phyloP scores from a whole-genome alignment of 169 alveolate genomes.

The Babesia caballi region DNA sequence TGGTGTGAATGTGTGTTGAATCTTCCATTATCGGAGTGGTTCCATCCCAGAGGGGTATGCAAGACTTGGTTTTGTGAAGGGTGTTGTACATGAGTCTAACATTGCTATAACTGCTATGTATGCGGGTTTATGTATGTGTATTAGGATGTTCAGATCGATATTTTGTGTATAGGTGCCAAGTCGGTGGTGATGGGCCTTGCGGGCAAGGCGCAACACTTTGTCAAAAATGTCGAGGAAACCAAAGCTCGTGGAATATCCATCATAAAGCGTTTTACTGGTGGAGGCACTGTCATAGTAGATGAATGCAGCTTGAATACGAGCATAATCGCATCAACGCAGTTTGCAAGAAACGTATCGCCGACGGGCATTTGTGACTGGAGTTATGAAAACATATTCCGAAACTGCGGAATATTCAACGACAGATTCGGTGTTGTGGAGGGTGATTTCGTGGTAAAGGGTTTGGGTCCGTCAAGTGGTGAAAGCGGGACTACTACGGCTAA shows the following conservation, averaged over 20 bases:
- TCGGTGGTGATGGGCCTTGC: slow-evolving; percentile 70
- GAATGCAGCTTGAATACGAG: slow-evolving; percentile 56
- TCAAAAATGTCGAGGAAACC: slow-evolving; percentile 58
- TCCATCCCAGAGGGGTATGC: too few species aligned
- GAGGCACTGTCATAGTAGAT: slow-evolving; percentile 75
- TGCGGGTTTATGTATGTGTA: neutral
- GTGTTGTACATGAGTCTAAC: too few species aligned
- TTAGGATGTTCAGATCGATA: neutral
- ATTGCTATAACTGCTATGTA: too few species aligned
- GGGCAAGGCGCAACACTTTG: slow-evolving; percentile 58
- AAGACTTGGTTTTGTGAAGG: too few species aligned
- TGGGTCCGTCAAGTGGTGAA: neutral
- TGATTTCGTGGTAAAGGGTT: slow-evolving; percentile 46
- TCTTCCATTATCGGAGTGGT: too few species aligned
- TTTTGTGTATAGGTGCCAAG: neutral
- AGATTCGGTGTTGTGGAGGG: slow-evolving; percentile 36
- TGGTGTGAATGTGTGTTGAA: too few species aligned
- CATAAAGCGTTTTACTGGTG: slow-evolving; percentile 75
- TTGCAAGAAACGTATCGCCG: slow-evolving; percentile 25
- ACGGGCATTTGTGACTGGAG: slow-evolving; percentile 36
- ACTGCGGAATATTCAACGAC: slow-evolving; percentile 21
- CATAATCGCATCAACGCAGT: slow-evolving; percentile 62
- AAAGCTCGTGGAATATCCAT: slow-evolving; percentile 32
- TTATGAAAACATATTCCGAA: slow-evolving; percentile 16
- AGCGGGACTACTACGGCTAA: neutral